Base-by-base conservation (phyloP, 495 filamentous ascomycete species). In the Oleoguttula mirabilis region DNA sequence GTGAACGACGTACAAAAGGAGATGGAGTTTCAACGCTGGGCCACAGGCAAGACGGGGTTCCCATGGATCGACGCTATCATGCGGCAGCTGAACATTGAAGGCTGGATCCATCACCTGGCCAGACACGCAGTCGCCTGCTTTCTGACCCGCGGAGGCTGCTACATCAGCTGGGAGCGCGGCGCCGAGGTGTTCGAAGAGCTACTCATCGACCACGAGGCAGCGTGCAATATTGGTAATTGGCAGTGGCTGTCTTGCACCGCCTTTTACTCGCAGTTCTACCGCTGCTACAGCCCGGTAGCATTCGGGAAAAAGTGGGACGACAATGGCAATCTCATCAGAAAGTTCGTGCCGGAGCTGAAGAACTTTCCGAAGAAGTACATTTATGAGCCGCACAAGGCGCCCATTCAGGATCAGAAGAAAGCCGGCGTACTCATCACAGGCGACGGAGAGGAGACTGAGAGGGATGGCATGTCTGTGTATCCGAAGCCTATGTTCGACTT, bases 401-500 rank as follows among this genome's bases (percentile, higher is more conserved):
- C 71, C 5, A 67, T 71, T 21, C 58, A 59, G 15, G 76, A 78
- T 49, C 72, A 78, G 59, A 75, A 69, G 49, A 66, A 64, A 41
- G 76, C 73, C 36, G 67, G 71, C 0, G 76, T 77, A 33, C 47
- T 66, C 21, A 59, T 82, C 21, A 69, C 66, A 20, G 71, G 72
- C 0, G 71, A 75, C 50, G 71, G 59, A 0, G 31, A 50, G 8
- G 43, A 42, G 10, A 59, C 49, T 6, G 62, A 62, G 5, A 48
- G 45, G 2, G 61, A 55, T 17, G 49, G 49, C 11, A 24, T 58
- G n/a, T 51, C 55, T 14, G 43, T 60, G 1, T 84, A 84, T 59
- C 76, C 78, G 11, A 75, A 74, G 48, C 75, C 76, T 2, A 83
- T 83, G 72, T 82, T 84, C 55, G 76, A 84, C 60, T 83, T 84